phyloP scores from a whole-genome alignment of 139 green algal species.

The Chlorella sp. region DNA sequence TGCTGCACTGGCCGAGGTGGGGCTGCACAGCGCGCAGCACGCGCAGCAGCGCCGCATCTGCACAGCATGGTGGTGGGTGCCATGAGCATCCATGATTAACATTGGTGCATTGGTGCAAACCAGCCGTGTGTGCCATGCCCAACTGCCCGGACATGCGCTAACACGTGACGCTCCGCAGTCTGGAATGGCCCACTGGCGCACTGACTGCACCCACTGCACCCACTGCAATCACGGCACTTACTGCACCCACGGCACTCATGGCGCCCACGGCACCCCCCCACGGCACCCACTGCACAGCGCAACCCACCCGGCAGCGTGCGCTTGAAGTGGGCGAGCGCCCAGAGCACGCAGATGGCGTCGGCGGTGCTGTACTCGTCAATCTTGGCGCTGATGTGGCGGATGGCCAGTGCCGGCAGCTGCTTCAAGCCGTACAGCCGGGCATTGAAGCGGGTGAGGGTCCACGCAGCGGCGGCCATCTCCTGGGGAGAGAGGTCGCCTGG shows the following conservation, averaged over 20 bases:
- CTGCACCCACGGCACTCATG: neutral
- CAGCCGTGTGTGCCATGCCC: too few relatives aligned
- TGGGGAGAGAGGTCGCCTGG: neutral
- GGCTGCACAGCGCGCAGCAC: neutral
- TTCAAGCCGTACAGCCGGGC: neutral
- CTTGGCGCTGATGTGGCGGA: neutral
- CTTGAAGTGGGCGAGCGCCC: slow-evolving; percentile 10
- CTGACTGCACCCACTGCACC: too few relatives aligned
- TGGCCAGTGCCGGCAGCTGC: neutral
- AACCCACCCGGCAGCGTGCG: slow-evolving; percentile 1
- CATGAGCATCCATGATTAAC: too few relatives aligned
- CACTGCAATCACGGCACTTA: too few relatives aligned
- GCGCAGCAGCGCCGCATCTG: neutral
- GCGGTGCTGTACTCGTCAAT: neutral
- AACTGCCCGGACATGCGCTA: too few relatives aligned
- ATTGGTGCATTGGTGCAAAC: too few relatives aligned
- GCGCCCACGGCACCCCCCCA: too few relatives aligned
- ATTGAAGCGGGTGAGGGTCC: neutral
- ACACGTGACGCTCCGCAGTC: too few relatives aligned
- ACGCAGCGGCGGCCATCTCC: neutral
- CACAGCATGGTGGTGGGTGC: neutral
- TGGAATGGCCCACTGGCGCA: too few relatives aligned
- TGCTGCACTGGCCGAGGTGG: neutral
- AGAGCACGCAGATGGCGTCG: slow-evolving; percentile 16
- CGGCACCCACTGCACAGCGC: neutral